phyloP scores from a whole-genome alignment of 371 early-diverging fungal species.

The Smittium culicis region DNA sequence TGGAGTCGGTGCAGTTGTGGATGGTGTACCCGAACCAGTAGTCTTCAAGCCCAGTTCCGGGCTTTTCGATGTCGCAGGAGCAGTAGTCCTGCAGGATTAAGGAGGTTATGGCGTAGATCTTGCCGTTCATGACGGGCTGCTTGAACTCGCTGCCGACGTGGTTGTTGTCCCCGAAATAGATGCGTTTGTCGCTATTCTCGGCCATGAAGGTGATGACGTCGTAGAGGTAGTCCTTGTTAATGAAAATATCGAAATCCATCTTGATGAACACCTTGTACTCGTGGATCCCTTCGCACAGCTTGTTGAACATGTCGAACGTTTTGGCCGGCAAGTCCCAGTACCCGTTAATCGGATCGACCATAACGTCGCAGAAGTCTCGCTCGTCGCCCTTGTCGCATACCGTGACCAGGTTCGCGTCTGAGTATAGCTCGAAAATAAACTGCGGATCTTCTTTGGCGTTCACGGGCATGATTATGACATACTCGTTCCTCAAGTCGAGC shows the following conservation, averaged over 20 bases:
- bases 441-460: too few species aligned
- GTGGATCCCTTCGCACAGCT: neutral
- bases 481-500: too few species aligned
- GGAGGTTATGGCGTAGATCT: neutral
- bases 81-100: neutral
- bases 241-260: slow-evolving; percentile 4
- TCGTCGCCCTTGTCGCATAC: neutral
- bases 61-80: neutral
- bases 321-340: neutral
- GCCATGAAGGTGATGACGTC: neutral
- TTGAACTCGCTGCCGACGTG: neutral
- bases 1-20: neutral
- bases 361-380: neutral
- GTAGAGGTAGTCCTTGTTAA: neutral
- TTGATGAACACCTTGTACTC: slow-evolving; percentile 1
- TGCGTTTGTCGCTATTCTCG: neutral
- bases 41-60: neutral
- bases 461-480: too few species aligned
- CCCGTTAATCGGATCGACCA: neutral
- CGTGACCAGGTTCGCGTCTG: neutral
- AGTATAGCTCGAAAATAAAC: too few species aligned
- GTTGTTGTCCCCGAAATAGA: neutral
- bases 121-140: neutral
- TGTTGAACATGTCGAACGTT: neutral
- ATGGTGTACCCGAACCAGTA: neutral